Evolutionary conservation across 2,329 filamentous ascomycete species (phyloP).

Genomic region (Chaetomiaceae sp.): DNA sequence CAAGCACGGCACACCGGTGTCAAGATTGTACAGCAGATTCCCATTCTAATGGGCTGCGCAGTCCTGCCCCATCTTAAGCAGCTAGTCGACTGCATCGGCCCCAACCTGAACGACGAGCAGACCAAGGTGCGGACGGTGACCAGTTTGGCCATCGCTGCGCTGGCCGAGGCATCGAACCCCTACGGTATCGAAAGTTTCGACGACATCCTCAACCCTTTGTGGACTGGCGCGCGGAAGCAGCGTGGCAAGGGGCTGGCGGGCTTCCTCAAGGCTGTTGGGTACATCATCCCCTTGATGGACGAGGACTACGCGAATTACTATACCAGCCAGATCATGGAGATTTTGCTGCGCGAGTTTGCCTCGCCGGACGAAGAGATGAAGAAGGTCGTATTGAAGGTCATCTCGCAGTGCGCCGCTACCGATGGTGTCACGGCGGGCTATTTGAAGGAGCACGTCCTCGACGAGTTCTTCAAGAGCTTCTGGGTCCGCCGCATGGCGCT

Average conservation of each 20-base stretch:
- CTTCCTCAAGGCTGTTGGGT: conserved; percentile 95
- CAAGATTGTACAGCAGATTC: conserved; percentile 98
- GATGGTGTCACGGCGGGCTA: conserved; percentile 93
- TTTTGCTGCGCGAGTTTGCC: conserved; percentile 88
- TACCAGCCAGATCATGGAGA: conserved; percentile 98
- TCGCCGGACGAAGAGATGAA: conserved; percentile 99
- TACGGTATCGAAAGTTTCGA: conserved; percentile 99
- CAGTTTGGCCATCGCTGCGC: conserved; percentile 85
- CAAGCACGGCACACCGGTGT: conserved; percentile 96
- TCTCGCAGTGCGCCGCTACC: conserved; percentile 91
- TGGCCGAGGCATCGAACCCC: conserved; percentile 93
- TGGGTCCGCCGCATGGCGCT: conserved; percentile 97
- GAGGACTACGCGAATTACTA: conserved; percentile 99
- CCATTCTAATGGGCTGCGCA: conserved; percentile 97
- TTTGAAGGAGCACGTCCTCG: conserved; percentile 88
- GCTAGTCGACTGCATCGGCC: conserved; percentile 91
- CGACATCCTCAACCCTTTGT: conserved; percentile 92
- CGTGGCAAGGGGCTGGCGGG: conserved; percentile 92
- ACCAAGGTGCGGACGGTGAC: conserved; percentile 97
- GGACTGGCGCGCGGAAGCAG: conserved; percentile 94
- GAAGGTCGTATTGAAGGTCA: conserved; percentile 95
- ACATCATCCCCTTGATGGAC: conserved; percentile 98
- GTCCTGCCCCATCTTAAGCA: conserved; percentile 94
- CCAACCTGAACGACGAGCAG: conserved; percentile 95
- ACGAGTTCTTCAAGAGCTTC: conserved; percentile 98